phyloP scores from a whole-genome alignment of 78 protist genomes.

The Anaeramoeba flamelloides region DNA sequence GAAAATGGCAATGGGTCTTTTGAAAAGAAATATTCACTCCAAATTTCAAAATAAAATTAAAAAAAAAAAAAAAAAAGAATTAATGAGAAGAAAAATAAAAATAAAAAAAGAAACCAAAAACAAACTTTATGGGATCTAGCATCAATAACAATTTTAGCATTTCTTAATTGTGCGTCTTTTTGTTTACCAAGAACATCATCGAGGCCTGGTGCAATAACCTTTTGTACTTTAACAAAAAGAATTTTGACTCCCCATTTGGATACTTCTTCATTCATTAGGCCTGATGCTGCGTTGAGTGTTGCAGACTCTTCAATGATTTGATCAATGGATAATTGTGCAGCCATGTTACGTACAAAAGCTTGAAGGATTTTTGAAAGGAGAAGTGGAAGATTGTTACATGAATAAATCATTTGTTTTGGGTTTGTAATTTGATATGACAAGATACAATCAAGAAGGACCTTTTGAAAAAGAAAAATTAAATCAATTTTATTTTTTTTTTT shows the following conservation, averaged over 20 bases:
- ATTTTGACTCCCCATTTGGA: background rate
- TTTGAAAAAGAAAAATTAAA: no score
- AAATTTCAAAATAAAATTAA: no score
- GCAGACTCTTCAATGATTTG: slow-evolving; percentile 6
- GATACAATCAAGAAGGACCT: no score
- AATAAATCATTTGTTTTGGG: background rate
- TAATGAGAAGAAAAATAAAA: no score
- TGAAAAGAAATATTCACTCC: no score
- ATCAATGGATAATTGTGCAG: background rate
- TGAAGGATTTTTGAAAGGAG: background rate
- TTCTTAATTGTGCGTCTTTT: slow-evolving; percentile 1
- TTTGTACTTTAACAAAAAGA: background rate
- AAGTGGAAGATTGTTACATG: background rate
- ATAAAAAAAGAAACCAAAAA: no score
- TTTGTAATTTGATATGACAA: background rate
- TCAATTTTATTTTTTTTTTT: no score
- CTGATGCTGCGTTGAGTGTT: background rate
- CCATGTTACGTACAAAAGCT: slow-evolving; percentile 7
- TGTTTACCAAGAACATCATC: slow-evolving; percentile 4
- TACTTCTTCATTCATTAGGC: slow-evolving; percentile 8
- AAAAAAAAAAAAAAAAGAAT: no score
- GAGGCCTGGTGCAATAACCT: background rate
- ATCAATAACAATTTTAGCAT: background rate
- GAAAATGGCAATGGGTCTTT: no score
- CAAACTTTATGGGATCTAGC: background rate